A percentile compares a stretch with the other conserved stretches of the same genome.
Conservation (phyloP, 1,139 yeast genomes). For the Suhomyces panamericanus region DNA sequence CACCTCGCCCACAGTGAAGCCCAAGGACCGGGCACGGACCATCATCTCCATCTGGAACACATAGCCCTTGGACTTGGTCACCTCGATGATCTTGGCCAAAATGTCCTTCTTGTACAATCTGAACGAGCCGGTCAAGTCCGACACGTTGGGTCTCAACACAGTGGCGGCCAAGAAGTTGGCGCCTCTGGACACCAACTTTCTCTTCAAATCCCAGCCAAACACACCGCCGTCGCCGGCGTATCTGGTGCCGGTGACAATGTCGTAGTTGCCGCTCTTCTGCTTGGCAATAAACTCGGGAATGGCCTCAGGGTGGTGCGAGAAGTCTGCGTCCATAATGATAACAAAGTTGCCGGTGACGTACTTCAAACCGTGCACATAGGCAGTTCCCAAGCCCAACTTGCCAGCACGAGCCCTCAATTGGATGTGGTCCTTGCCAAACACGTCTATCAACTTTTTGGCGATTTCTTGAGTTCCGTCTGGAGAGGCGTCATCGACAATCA, state of each 20-base stretch:
- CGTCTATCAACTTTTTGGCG: conserved; percentile 61
- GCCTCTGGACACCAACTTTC: conserved; percentile 77
- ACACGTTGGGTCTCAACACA: conserved; percentile 69
- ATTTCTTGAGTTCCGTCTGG: conserved; percentile 83
- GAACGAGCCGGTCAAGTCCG: conserved; percentile 79
- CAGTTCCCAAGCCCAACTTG: conserved; percentile 79
- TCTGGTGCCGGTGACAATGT: conserved; percentile 84
- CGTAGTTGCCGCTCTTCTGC: conserved; percentile 64
- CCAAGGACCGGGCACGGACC: conserved; percentile 75
- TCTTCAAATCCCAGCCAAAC: conserved; percentile 81
- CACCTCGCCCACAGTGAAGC: conserved; percentile 74
- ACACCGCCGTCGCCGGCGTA: conserved; percentile 84
- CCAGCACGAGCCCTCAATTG: conserved; percentile 75
- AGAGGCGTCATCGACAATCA: conserved; percentile 78
- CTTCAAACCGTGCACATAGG: conserved; percentile 77
- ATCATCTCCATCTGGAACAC: conserved; percentile 92
- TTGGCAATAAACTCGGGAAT: conserved; percentile 73
- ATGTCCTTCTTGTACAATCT: conserved; percentile 74
- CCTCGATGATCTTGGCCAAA: conserved; percentile 64
- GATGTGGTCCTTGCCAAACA: conserved; percentile 65
- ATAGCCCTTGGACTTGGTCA: conserved; percentile 75
- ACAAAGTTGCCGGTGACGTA: conserved; percentile 74
- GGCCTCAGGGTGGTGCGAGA: conserved; percentile 79
- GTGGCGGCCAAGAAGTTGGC: conserved; percentile 79
- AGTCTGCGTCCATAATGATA: conserved; percentile 84